Conservation (phyloP, 768 basidiomycete genomes). For the Cyathus striatus region DNA sequence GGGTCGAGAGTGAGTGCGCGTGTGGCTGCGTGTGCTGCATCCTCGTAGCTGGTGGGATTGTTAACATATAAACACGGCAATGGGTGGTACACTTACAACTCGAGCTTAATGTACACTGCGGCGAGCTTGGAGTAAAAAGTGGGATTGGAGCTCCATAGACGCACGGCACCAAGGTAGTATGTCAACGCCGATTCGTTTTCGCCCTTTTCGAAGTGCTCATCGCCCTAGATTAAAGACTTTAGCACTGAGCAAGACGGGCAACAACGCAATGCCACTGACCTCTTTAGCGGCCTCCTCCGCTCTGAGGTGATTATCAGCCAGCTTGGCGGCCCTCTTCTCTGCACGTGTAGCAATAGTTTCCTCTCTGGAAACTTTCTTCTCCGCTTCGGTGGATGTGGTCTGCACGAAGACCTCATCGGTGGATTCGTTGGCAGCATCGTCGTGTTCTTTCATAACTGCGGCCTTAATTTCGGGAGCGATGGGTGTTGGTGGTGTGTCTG, state of each 20-base stretch:
- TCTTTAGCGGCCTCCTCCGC: not conserved
- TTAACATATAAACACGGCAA: not conserved
- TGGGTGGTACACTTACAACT: constrained; percentile 12
- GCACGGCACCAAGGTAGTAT: constrained; percentile 21
- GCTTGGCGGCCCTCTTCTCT: not conserved
- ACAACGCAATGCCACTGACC: not conserved
- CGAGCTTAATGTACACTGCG: constrained; percentile 29
- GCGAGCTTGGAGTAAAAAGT: constrained; percentile 30
- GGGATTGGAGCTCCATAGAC: constrained; percentile 20
- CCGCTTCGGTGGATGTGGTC: not conserved
- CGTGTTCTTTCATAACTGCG: no score
- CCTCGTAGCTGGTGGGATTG: constrained; percentile 19
- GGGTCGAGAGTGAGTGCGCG: constrained; percentile 29
- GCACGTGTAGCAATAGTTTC: not conserved
- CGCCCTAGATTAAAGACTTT: constrained; percentile 19
- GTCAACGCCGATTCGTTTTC: constrained; percentile 22
- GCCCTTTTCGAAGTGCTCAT: constrained; percentile 22
- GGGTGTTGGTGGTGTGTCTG: no score
- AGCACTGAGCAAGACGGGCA: not conserved
- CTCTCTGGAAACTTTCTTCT: not conserved
- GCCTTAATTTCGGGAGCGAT: no score
- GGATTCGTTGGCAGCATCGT: not conserved
- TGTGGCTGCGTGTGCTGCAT: constrained; percentile 27
- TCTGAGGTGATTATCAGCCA: not conserved
- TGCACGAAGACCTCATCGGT: not conserved